Conservation (phyloP, 2,329 filamentous ascomycete genomes). For the Neonectria faginata region DNA sequence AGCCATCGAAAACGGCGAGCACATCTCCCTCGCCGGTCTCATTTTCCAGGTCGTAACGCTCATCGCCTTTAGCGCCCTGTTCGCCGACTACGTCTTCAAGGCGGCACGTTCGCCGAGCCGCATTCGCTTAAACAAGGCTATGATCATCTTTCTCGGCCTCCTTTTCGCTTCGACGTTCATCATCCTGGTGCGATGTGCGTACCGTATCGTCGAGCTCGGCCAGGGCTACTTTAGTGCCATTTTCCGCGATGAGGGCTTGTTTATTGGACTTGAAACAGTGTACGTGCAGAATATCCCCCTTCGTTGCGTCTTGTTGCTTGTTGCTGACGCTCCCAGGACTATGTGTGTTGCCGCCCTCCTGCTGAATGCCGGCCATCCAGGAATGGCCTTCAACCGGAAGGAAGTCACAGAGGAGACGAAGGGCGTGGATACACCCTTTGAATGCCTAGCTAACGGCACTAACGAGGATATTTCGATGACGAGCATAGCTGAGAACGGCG, state of each 20-base stretch:
- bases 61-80: conserved; percentile 57
- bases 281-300: conserved; percentile 20
- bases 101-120: conserved; percentile 45
- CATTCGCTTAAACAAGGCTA: conserved; percentile 48
- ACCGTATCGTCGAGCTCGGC: conserved; percentile 68
- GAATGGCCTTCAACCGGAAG: conserved; percentile 28
- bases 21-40: conserved; percentile 64
- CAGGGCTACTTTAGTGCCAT: conserved; percentile 60
- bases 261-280: conserved; percentile 43
- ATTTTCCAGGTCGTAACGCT: conserved; percentile 64
- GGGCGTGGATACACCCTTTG: conserved; percentile 18
- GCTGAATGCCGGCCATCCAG: conserved; percentile 41
- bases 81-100: conserved; percentile 55
- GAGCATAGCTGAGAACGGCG: not conserved
- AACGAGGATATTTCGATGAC: conserved; percentile 21
- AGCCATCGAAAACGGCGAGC: conserved; percentile 53
- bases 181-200: conserved; percentile 68
- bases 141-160: conserved; percentile 62
- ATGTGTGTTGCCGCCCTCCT: conserved; percentile 40
- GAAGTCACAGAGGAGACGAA: conserved; percentile 6
- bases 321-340: conserved; percentile 34
- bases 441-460: conserved; percentile 11
- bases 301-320: not conserved
- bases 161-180: conserved; percentile 64
- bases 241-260: conserved; percentile 42